phyloP scores from a whole-genome alignment of 768 basidiomycete species.

The Leccinum subtestaceum region DNA sequence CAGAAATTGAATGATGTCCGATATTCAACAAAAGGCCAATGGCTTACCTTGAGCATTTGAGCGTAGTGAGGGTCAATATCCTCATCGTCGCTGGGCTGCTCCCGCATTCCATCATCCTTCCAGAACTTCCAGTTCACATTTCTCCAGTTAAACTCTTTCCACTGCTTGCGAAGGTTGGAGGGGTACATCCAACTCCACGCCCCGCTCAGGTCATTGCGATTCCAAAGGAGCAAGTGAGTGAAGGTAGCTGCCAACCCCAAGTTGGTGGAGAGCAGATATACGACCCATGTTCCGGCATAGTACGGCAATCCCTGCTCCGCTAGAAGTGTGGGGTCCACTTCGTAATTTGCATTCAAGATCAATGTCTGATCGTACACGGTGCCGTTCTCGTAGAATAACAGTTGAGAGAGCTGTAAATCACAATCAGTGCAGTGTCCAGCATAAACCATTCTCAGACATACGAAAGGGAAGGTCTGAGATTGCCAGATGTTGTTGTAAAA shows the following conservation, averaged over 20 bases:
- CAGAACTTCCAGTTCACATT: slow-evolving; percentile 43
- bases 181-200: slow-evolving; percentile 48
- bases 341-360: slow-evolving; percentile 52
- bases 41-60: slow-evolving; percentile 43
- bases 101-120: slow-evolving; percentile 17
- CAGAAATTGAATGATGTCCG: not conserved
- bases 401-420: slow-evolving; percentile 41
- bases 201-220: slow-evolving; percentile 44
- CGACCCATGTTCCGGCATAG: slow-evolving; percentile 29
- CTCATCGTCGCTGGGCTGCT: slow-evolving; percentile 35
- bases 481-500: slow-evolving; percentile 55
- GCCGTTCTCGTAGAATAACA: slow-evolving; percentile 50
- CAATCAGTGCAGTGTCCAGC: not conserved
- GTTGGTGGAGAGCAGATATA: slow-evolving; percentile 18
- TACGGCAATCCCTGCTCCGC: slow-evolving; percentile 37
- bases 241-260: slow-evolving; percentile 44
- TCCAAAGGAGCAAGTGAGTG: slow-evolving; percentile 54
- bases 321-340: slow-evolving; percentile 48
- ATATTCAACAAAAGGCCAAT: not conserved
- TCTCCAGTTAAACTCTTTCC: slow-evolving; percentile 22
- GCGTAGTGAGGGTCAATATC: slow-evolving; percentile 52
- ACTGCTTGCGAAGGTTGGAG: slow-evolving; percentile 24
- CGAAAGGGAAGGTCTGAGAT: slow-evolving; percentile 59
- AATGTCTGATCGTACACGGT: slow-evolving; percentile 48
- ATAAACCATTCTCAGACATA: slow-evolving; percentile 30